Evolutionary conservation across 1,284 basidiomycete genomes (phyloP).

Genomic region (Testicularia cyperi): DNA sequence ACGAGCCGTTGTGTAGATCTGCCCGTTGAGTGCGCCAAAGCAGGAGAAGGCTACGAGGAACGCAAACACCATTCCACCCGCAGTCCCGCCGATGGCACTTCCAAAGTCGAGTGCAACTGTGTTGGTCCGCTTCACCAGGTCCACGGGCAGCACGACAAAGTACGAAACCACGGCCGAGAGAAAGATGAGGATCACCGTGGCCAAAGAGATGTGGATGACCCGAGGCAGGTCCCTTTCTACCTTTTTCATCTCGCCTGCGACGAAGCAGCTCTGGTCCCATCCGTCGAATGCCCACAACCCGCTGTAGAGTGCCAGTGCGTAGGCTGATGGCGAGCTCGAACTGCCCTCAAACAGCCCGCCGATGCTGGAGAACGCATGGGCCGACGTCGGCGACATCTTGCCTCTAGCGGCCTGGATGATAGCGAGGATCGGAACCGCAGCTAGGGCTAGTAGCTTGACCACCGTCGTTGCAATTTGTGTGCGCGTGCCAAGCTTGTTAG

Average conservation of each 20-base stretch:
- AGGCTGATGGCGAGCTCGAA: conserved; percentile 75
- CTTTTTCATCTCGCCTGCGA: conserved; percentile 85
- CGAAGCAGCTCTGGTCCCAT: conserved; percentile 77
- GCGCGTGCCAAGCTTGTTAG: conserved; percentile 76
- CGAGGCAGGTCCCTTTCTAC: conserved; percentile 85
- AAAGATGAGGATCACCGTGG: conserved; percentile 76
- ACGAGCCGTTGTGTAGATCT: conserved; percentile 65
- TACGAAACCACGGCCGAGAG: conserved; percentile 83
- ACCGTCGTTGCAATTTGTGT: conserved; percentile 81
- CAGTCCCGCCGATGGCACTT: conserved; percentile 75
- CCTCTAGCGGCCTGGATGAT: conserved; percentile 73
- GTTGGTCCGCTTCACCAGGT: conserved; percentile 66
- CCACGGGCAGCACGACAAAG: conserved; percentile 84
- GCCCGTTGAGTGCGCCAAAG: conserved; percentile 47
- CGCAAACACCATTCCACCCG: conserved; percentile 86
- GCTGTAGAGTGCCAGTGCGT: conserved; percentile 90
- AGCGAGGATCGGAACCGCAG: conserved; percentile 72
- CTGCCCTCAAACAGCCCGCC: conserved; percentile 70
- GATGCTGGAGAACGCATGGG: conserved; percentile 38
- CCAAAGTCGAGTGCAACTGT: conserved; percentile 92
- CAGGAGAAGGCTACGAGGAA: conserved; percentile 86
- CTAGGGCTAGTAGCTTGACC: conserved; percentile 73
- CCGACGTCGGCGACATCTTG: conserved; percentile 32
- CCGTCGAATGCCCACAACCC: conserved; percentile 95
- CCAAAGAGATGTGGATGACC: conserved; percentile 85